Evolutionary conservation across 345 rosid genomes (phyloP), one percentile per base, ranked within the genome.

Genomic region (Microcos paniculata): DNA sequence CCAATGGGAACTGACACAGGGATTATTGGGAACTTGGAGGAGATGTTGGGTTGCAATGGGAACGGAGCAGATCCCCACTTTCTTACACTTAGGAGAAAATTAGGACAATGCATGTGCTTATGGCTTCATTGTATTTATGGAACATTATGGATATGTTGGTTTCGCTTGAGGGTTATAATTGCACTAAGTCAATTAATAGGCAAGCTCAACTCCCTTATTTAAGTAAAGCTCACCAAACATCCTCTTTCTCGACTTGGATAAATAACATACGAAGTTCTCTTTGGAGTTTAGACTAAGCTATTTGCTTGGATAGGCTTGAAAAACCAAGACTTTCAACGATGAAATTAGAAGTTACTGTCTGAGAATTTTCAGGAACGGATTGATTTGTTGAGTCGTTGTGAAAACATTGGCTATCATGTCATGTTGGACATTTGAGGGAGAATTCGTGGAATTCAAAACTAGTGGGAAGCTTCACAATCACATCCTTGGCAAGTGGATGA

Each of bases 101-200:
- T 14, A 43, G 55, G 52, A 80, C 83, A 74, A 53, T 58, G 46
- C 79, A 75, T 38, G 79, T 75, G 77, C 76, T 28, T 28, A 8
- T 55, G 62, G 63, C 26, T 46, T 55, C 30, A 30, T 18, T 33
- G 24, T 57, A 48, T 49, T 71, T 45, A 24, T 58, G 21, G 11
- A 6, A 53, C 18, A 56, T 56, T 13, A 26, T 45, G 53, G 57
- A 26, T 5, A 49, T 43, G 56, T 72, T 23, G 73, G 64, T 52
- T 77, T 77, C 71, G 9, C 14, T 12, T 55, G 30, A 28, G 61
- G 11, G 31, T 61, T 59, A 65, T 45, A 64, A 8, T 13, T 33
- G 26, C 4, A 74, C 28, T n/a, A 58, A 19, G 28, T 19, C 48
- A 74, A 72, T 71, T 24, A 18, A 48, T 48, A 8, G 31, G 42